A percentile compares a stretch with the other conserved stretches of the same genome.
Evolutionary conservation across 177 flowering plant genomes (phyloP).

Genomic region (Viscum album): DNA sequence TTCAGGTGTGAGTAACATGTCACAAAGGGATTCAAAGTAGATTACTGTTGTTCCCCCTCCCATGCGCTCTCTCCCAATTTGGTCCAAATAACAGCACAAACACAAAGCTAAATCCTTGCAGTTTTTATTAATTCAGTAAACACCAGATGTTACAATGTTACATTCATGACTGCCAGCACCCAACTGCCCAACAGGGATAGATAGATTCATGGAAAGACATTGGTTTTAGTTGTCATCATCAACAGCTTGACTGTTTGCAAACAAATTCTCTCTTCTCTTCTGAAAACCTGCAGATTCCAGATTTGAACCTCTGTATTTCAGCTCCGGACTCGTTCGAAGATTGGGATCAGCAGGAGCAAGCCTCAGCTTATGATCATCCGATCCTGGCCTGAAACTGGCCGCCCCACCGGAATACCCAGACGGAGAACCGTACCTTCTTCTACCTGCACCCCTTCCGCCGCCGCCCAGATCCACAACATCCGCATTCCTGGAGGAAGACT

Average conservation of each 20-base stretch:
- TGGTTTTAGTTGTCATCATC: conserved; percentile 35
- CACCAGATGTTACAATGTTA: too few species aligned
- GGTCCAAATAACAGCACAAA: too few species aligned
- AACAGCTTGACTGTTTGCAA: conserved; percentile 40
- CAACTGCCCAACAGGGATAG: conserved; percentile 10
- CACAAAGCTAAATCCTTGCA: too few species aligned
- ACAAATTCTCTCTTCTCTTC: conserved; percentile 59
- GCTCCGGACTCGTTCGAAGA: conserved; percentile 43
- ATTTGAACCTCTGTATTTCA: conserved; percentile 56
- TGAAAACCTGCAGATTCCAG: conserved; percentile 46
- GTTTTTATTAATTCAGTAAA: too few species aligned
- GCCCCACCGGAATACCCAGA: conserved; percentile 51
- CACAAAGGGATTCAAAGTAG: too few species aligned
- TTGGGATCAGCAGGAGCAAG: conserved; percentile 43
- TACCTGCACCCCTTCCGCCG: conserved; percentile 42
- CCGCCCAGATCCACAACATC: conserved; percentile 60
- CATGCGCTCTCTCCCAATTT: too few species aligned
- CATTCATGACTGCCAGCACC: conserved; percentile 7
- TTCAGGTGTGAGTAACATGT: too few species aligned
- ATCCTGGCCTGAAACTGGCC: conserved; percentile 36
- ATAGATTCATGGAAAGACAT: conserved; percentile 7
- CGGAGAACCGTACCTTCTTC: conserved; percentile 70
- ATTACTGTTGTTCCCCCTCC: too few species aligned
- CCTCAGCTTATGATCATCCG: conserved; percentile 47
- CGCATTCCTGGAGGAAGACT: conserved; percentile 42